Evolutionary conservation across 2,329 filamentous ascomycete species (phyloP).

Genomic region (Penicillium sp.): DNA sequence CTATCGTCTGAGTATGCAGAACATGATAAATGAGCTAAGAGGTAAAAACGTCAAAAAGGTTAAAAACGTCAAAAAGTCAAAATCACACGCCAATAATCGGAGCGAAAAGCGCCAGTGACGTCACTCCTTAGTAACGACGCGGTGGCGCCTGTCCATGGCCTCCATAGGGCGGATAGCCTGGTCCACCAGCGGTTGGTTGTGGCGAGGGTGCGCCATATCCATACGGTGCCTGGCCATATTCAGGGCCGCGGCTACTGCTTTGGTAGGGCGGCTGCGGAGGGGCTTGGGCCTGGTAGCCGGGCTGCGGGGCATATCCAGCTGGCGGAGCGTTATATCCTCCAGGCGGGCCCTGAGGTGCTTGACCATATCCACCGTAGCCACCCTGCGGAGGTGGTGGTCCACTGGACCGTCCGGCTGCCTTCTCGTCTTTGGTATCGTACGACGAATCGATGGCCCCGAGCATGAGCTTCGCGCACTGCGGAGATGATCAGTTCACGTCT

Average conservation of each 20-base stretch:
- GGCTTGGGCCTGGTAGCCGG: slow-evolving; percentile 10
- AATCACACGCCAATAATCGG: not conserved
- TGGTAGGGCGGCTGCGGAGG: slow-evolving; percentile 15
- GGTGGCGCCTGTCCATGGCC: slow-evolving; percentile 22
- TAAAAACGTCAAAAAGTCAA: not conserved
- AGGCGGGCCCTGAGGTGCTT: slow-evolving; percentile 21
- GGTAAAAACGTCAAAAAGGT: not conserved
- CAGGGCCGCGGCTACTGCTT: slow-evolving; percentile 8
- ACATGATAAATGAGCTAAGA: not conserved
- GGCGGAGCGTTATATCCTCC: slow-evolving; percentile 17
- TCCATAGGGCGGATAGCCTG: slow-evolving; percentile 20
- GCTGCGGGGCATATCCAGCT: slow-evolving; percentile 15
- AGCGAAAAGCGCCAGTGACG: slow-evolving; percentile 1
- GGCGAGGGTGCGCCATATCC: slow-evolving; percentile 24
- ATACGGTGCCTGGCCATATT: slow-evolving; percentile 23
- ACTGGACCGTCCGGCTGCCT: slow-evolving; percentile 41
- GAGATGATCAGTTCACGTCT: slow-evolving; percentile 13
- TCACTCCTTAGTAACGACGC: slow-evolving; percentile 26
- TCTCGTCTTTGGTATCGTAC: slow-evolving; percentile 66
- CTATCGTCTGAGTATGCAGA: not conserved
- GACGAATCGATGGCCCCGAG: slow-evolving; percentile 65
- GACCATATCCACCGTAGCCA: slow-evolving; percentile 36
- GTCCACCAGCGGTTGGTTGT: slow-evolving; percentile 15
- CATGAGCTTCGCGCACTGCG: slow-evolving; percentile 61
- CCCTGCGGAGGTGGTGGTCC: slow-evolving; percentile 35